These are phyloP conservation scores for Candida morakotiae DNA, from an alignment of 805 yeast species.

Conservation along the genomic window DNA sequence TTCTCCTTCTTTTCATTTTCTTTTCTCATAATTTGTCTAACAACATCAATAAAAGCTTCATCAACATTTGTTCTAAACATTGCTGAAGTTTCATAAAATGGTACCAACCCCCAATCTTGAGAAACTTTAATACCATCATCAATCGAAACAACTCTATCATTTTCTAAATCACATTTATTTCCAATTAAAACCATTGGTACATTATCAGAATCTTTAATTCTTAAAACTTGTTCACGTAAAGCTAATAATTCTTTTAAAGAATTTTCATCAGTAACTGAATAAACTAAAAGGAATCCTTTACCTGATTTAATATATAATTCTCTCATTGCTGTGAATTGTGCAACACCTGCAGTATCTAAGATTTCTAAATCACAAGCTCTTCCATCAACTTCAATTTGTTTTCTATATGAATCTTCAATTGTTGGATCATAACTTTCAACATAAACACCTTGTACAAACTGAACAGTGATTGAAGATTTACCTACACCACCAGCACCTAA, in stretches of 20 bases:
- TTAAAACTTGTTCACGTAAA: slow-evolving; percentile 75
- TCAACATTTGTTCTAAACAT: slow-evolving; percentile 84
- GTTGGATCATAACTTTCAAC: slow-evolving; percentile 95
- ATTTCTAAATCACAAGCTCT: slow-evolving; percentile 78
- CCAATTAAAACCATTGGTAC: slow-evolving; percentile 92
- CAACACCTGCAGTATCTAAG: slow-evolving; percentile 61
- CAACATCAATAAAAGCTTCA: slow-evolving; percentile 84
- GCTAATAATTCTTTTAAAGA: slow-evolving; percentile 75
- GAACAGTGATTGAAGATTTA: slow-evolving; percentile 88
- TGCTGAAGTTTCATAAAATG: slow-evolving; percentile 94
- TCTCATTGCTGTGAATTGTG: slow-evolving; percentile 95
- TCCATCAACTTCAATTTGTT: slow-evolving; percentile 84
- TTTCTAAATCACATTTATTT: slow-evolving; percentile 80
- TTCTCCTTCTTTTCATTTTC: slow-evolving; percentile 52
- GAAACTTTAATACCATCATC: slow-evolving; percentile 83
- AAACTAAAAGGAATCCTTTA: slow-evolving; percentile 61
- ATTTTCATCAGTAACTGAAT: slow-evolving; percentile 56
- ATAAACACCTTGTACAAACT: slow-evolving; percentile 85
- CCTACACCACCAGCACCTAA: slow-evolving; percentile 98
- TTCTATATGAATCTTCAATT: slow-evolving; percentile 91
- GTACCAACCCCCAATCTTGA: slow-evolving; percentile 83
- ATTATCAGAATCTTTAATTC: slow-evolving; percentile 70
- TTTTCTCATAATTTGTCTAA: slow-evolving; percentile 81
- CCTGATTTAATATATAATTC: slow-evolving; percentile 86
- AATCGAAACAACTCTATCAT: slow-evolving; percentile 69